phyloP scores from a whole-genome alignment of 257 asterid genomes.

The Solanum pimpinellifolium region DNA sequence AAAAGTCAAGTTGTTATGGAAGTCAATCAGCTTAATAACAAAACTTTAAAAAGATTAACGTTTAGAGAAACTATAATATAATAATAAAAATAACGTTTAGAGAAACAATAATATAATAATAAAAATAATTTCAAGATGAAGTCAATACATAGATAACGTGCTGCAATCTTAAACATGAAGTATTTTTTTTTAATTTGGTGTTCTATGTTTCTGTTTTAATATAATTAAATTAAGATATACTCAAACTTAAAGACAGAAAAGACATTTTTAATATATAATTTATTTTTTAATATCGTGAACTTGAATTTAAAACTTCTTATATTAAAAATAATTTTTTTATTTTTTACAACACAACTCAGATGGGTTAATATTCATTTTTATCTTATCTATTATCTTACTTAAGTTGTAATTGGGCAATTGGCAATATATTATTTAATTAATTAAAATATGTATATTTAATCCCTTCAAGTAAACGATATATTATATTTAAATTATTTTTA shows the following conservation, averaged over 20 bases:
- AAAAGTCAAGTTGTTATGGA: neutral
- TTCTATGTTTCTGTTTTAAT: too few species aligned
- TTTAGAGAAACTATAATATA: neutral
- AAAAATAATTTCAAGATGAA: neutral
- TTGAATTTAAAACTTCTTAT: too few species aligned
- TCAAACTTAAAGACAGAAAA: neutral
- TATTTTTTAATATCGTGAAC: too few species aligned
- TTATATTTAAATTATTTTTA: neutral
- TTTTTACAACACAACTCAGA: neutral
- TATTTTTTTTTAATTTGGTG: neutral
- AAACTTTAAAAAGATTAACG: neutral
- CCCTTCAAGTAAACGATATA: neutral
- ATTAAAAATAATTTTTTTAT: too few species aligned
- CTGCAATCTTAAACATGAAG: neutral
- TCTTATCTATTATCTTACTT: neutral
- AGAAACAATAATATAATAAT: neutral
- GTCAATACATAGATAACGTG: neutral
- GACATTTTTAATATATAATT: too few species aligned
- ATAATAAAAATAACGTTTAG: neutral
- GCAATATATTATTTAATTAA: neutral
- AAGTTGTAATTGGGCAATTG: neutral
- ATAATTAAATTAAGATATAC: accelerated
- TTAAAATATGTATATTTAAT: neutral
- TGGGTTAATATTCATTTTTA: neutral
- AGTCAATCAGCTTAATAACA: neutral